These are phyloP conservation scores for Cladorrhinum sp. DNA, from an alignment of 2,329 filamentous ascomycete genomes.

Conservation along the genomic window DNA sequence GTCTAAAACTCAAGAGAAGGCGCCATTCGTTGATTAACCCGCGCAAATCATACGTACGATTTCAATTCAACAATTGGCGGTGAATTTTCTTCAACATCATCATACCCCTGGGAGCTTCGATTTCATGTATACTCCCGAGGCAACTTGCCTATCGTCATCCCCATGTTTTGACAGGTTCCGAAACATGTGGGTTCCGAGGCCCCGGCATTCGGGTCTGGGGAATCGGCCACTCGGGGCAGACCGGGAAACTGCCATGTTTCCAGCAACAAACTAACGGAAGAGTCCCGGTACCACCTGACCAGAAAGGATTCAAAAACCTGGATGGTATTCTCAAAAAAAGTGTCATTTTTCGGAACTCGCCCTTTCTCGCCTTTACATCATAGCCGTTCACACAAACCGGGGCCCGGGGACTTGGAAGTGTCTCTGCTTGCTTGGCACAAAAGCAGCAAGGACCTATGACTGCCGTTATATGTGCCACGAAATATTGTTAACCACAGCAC, in stretches of 20 bases:
- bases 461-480: neutral
- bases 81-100: neutral
- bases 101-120: neutral
- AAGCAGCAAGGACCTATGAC: neutral
- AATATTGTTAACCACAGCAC: neutral
- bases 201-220: conserved; percentile 20
- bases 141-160: neutral
- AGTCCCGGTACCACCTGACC: conserved; percentile 1
- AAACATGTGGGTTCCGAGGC: conserved; percentile 22
- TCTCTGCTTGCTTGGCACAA: neutral
- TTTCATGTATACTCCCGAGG: neutral
- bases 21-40: neutral
- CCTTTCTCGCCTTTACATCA: conserved; percentile 2
- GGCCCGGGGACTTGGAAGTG: neutral
- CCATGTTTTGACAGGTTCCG: conserved; percentile 6
- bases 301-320: neutral
- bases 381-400: neutral
- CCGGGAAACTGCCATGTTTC: conserved; percentile 16
- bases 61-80: neutral
- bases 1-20: neutral
- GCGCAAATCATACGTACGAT: neutral
- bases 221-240: conserved; percentile 18
- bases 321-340: conserved; percentile 7
- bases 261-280: conserved; percentile 8
- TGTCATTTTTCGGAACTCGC: neutral